These are phyloP conservation scores for Colletotrichum spinosum DNA, from an alignment of 2,329 filamentous ascomycete genomes.

Conservation along the genomic window DNA sequence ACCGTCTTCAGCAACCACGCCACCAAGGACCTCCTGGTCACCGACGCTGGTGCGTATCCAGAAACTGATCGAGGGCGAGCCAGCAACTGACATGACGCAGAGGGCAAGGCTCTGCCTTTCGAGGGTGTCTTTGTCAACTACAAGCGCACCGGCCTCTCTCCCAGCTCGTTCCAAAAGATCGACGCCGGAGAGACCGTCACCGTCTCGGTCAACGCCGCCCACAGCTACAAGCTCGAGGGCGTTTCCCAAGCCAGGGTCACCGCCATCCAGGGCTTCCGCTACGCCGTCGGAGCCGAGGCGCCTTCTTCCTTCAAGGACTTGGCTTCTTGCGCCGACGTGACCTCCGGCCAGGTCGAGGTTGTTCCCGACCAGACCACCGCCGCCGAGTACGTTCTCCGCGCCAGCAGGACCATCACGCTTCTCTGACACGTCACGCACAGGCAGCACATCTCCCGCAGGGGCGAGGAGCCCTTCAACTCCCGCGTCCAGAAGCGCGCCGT, in stretches of 20 bases:
- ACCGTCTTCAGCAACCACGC: slow-evolving; percentile 35
- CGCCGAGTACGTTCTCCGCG: slow-evolving; percentile 12
- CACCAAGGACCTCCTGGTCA: slow-evolving; percentile 35
- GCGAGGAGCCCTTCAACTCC: slow-evolving; percentile 14
- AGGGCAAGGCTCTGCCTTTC: slow-evolving; percentile 32
- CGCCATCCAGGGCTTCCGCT: slow-evolving; percentile 35
- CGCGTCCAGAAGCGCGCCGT: slow-evolving; percentile 33
- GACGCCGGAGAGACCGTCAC: slow-evolving; percentile 30
- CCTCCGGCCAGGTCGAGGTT: slow-evolving; percentile 27
- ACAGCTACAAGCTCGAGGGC: slow-evolving; percentile 31
- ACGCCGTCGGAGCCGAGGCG: slow-evolving; percentile 12
- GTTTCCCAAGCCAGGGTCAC: slow-evolving; percentile 30
- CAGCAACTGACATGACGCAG: slow-evolving; percentile 2
- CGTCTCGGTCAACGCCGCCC: slow-evolving; percentile 34
- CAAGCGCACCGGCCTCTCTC: slow-evolving; percentile 27
- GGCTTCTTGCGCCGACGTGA: slow-evolving; percentile 22
- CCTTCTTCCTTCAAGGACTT: slow-evolving; percentile 22
- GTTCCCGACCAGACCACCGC: slow-evolving; percentile 19
- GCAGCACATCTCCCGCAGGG: slow-evolving; percentile 26
- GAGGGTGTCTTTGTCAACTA: slow-evolving; percentile 35
- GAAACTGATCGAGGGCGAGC: fast-evolving
- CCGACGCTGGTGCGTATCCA: slow-evolving; percentile 24
- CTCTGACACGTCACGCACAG: neutral
- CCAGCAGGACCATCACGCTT: no score
- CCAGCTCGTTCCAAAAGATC: slow-evolving; percentile 31